phyloP scores from a whole-genome alignment of 1,284 basidiomycete species.

The Sanghuangporus weigelae region DNA sequence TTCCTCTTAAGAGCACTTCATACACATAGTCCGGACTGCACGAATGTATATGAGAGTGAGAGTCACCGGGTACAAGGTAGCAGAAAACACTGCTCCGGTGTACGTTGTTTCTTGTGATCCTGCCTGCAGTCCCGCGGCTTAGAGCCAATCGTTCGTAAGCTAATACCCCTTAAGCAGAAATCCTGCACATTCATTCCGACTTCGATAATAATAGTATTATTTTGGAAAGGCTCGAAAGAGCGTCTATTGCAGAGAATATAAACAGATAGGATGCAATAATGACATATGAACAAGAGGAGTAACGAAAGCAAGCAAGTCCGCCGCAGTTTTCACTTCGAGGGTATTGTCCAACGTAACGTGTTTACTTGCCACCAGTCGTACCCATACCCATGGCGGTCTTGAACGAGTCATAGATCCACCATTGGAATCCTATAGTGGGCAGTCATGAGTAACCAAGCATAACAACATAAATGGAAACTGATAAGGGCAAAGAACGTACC shows the following conservation, averaged over 20 bases:
- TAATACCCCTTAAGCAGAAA: no score
- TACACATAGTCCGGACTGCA: no score
- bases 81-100: no score
- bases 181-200: no score
- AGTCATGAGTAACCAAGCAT: background rate
- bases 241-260: background rate
- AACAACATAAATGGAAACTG: background rate
- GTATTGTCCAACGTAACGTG: background rate
- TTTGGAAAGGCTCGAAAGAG: background rate
- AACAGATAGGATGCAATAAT: background rate
- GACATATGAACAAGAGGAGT: background rate
- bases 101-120: no score
- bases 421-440: slow-evolving; percentile 59
- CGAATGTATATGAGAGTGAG: no score
- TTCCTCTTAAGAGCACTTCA: no score
- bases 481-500: background rate
- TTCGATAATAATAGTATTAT: background rate
- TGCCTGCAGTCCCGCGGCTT: no score
- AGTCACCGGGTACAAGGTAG: no score
- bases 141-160: no score
- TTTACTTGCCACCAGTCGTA: slow-evolving; percentile 80
- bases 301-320: background rate
- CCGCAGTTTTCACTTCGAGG: background rate
- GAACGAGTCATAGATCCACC: slow-evolving; percentile 86
- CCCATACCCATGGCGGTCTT: slow-evolving; percentile 76